Conservation (phyloP, 371 early-diverging fungal genomes). For the Lichtheimia ornata region DNA sequence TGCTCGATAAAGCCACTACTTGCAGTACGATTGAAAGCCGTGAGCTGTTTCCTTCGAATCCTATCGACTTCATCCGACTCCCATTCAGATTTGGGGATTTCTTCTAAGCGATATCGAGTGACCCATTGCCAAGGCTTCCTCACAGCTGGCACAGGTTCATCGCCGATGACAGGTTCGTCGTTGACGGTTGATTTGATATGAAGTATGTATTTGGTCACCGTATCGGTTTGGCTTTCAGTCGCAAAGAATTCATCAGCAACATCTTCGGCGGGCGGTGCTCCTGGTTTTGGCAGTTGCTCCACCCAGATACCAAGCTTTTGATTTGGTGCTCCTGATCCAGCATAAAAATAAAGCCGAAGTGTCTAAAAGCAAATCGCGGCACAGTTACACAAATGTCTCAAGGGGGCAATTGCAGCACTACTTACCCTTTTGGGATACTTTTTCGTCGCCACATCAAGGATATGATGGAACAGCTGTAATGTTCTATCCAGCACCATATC, state of each 20-base stretch:
- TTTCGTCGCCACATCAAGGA: conserved; percentile 65
- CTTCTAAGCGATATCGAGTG: no score
- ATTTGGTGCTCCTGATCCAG: no score
- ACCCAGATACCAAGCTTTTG: conserved; percentile 27
- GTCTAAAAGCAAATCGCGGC: no score
- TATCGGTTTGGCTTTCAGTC: conserved; percentile 1
- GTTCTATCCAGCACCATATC: conserved; percentile 70
- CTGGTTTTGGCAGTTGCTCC: conserved; percentile 28
- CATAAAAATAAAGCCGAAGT: no score
- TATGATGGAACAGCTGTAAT: conserved; percentile 59
- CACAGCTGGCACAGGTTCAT: not conserved
- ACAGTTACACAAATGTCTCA: no score
- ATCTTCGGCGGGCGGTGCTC: not conserved
- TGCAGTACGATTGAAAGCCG: no score
- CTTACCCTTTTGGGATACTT: conserved; percentile 62
- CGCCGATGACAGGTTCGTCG: not conserved
- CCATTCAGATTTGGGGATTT: no score
- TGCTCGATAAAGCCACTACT: no score
- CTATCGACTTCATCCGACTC: no score
- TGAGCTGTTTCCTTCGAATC: no score
- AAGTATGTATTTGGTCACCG: conserved; percentile 26
- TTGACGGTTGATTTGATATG: conserved; percentile 27
- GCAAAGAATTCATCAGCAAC: conserved; percentile 8
- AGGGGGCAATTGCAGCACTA: not conserved
- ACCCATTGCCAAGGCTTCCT: no score